A percentile compares a stretch with the other conserved stretches of the same genome.
Evolutionary conservation across 1,284 basidiomycete species (phyloP).

Genomic region (Erythrobasidium hasegawianum): DNA sequence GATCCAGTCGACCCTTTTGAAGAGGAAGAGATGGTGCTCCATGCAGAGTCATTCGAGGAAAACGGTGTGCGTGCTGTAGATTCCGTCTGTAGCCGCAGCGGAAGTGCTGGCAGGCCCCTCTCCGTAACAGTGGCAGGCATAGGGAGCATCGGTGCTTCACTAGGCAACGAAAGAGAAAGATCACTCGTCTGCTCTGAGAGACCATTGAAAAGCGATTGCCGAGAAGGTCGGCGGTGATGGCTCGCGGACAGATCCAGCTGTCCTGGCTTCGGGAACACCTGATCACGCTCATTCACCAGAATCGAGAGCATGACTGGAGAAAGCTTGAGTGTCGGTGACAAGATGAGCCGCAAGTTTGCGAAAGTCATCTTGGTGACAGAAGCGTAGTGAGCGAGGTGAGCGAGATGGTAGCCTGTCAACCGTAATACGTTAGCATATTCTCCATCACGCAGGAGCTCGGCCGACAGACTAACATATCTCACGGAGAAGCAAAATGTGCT

Average conservation of each 20-base stretch:
- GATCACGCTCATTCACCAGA: constrained; percentile 40
- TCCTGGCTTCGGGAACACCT: constrained; percentile 32
- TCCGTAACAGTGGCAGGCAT: neutral
- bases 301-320: constrained; percentile 41
- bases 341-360: constrained; percentile 41
- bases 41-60: constrained; percentile 15
- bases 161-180: neutral
- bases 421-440: too few species aligned
- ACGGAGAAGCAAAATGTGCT: constrained; percentile 39
- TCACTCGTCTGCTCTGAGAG: neutral
- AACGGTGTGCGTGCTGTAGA: constrained; percentile 7
- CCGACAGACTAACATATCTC: constrained; percentile 21
- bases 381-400: constrained; percentile 34
- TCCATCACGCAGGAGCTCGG: too few species aligned
- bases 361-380: constrained; percentile 43
- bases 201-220: neutral
- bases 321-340: constrained; percentile 42
- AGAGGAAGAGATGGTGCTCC: constrained; percentile 4
- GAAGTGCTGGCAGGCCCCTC: constrained; percentile 16
- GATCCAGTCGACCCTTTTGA: constrained; percentile 4
- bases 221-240: neutral
- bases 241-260: constrained; percentile 1
- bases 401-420: constrained; percentile 39
- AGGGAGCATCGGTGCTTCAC: neutral
- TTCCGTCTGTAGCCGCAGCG: constrained; percentile 5